Evolutionary conservation across 2,329 filamentous ascomycete species (phyloP).

Genomic region (Scedosporium apiospermum): DNA sequence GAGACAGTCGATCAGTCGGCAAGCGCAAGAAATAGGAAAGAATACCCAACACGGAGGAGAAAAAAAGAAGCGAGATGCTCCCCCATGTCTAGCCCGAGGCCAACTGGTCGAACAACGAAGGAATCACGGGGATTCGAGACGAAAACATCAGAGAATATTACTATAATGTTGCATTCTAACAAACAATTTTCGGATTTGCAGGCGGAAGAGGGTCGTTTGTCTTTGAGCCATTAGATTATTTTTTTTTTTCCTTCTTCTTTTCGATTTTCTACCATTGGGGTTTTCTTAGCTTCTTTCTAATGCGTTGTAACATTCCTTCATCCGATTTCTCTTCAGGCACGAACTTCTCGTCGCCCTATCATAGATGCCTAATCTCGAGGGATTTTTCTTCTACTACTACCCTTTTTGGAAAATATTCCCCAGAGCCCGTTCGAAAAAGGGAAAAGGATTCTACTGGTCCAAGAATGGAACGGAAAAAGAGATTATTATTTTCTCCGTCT

Average conservation of each 20-base stretch:
- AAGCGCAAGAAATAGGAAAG: not conserved
- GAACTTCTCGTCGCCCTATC: not conserved
- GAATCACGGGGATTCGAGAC: not conserved
- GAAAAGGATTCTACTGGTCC: not conserved
- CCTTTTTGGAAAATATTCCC: too few species aligned
- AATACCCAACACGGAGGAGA: not conserved
- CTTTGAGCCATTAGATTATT: slow-evolving; percentile 1
- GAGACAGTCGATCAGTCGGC: not conserved
- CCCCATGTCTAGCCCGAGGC: too few species aligned
- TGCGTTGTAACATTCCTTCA: not conserved
- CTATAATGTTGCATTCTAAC: not conserved
- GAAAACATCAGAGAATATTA: not conserved
- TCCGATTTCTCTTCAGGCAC: not conserved
- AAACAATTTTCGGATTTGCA: not conserved
- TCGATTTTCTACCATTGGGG: too few species aligned
- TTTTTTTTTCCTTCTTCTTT: not conserved
- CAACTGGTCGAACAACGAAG: not conserved
- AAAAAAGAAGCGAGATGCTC: too few species aligned
- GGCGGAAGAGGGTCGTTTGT: not conserved
- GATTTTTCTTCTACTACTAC: not conserved
- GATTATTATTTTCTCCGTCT: not conserved
- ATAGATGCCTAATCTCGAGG: not conserved
- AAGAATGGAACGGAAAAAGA: not conserved
- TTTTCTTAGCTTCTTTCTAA: not conserved
- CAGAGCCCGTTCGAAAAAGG: too few species aligned